Evolutionary conservation across 202 grass and related monocot species (phyloP), one percentile per base, ranked within the genome.

Genomic region (Digitaria exilis): DNA sequence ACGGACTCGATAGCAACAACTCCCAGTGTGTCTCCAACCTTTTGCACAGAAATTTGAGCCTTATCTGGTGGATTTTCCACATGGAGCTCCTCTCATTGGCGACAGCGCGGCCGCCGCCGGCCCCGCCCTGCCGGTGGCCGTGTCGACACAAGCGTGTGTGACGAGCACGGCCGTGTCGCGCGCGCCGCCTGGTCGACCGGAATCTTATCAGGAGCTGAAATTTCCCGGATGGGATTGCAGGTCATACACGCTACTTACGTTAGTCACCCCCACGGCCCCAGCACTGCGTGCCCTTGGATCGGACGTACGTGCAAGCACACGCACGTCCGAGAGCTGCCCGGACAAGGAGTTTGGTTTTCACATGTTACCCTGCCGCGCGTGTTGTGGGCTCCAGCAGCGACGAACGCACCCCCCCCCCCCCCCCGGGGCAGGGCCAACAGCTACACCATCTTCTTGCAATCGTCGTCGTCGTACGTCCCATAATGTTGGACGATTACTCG

Each of bases 31-130:
- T 9, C 51, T 19, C 44, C 43, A 63, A 71, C 45, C 16, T 50
- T 62, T 34, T 26, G 4, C 41, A 25, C 55, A 45, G 28, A 30
- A 32, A 44, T 4, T 37, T 5, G 50, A 19, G 5, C 45, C 68
- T 65, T 65, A 69, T 82, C 65, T 56, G 7, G 16, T 6, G 69
- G 42, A 49, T n/a, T 75, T n/a, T 75, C 15, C 37, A 64, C 41
- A 42, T 80, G 62, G 35, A 55, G 35, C 45, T 73, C 3, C 54
- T 9, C 21, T 12, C 72, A 63, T 67, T 41, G 85, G 43, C 80
- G 89, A 81, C 81, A 87, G 6, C 55, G 29, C 39, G 71, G 56
- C 81, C 76, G 65, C 79, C 80, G 15, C 21, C 4, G 88, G 80
- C 76, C 80, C 75, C 51, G 19, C 28, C 43, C 0, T 80, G 87